These are phyloP conservation scores for Nectriaceae sp. DNA, from an alignment of 2,329 filamentous ascomycete species.

Conservation along the genomic window DNA sequence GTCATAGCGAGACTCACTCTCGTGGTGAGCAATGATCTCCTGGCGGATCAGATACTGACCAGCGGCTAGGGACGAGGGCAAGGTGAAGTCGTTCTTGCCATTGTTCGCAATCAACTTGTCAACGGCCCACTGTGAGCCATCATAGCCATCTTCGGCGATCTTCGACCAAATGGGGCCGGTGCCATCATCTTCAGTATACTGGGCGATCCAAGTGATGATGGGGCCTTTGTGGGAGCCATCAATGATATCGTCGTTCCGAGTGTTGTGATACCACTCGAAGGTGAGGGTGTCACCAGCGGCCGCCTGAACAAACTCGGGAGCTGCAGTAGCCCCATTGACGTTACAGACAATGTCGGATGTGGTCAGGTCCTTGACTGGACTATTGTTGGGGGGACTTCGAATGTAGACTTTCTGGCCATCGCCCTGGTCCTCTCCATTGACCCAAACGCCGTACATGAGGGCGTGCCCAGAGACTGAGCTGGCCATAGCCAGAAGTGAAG, in stretches of 20 bases:
- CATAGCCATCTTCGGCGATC: constrained; percentile 39
- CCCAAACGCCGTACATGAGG: constrained; percentile 48
- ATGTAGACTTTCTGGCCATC: constrained; percentile 45
- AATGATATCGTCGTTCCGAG: constrained; percentile 53
- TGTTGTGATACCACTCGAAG: constrained; percentile 55
- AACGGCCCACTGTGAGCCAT: constrained; percentile 45
- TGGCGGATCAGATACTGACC: constrained; percentile 57
- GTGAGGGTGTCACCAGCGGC: constrained; percentile 48
- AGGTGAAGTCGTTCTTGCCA: constrained; percentile 49
- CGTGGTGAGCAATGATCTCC: constrained; percentile 57
- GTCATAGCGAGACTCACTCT: constrained; percentile 37
- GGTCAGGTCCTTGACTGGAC: constrained; percentile 46
- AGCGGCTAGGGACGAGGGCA: constrained; percentile 46
- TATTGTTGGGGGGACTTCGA: constrained; percentile 46
- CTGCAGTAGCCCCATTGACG: constrained; percentile 40
- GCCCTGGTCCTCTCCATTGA: constrained; percentile 47
- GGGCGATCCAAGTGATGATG: constrained; percentile 54
- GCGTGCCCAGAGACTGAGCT: constrained; percentile 46
- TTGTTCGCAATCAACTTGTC: constrained; percentile 49
- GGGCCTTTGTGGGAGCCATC: constrained; percentile 55
- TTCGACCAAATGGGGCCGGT: constrained; percentile 54
- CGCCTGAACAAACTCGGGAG: constrained; percentile 42
- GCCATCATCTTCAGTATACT: constrained; percentile 43
- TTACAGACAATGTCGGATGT: constrained; percentile 46
- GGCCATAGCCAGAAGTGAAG: constrained; percentile 39